A percentile compares a stretch with the other conserved stretches of the same genome.
Conservation (phyloP, 129 eudicot species). For the Rutidosis leptorrhynchoides region DNA sequence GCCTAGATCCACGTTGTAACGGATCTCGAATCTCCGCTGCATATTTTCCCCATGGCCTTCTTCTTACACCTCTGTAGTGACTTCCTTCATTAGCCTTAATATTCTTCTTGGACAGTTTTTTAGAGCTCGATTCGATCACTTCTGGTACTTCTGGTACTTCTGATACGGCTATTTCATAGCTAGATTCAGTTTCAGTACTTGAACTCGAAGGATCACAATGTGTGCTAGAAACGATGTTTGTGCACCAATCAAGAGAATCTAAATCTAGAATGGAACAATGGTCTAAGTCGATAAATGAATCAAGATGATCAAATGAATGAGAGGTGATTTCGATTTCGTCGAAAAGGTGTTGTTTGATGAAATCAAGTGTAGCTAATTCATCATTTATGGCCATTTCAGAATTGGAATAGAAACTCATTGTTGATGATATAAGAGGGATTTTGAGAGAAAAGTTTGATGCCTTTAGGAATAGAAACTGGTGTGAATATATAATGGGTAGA, state of each 20-base stretch:
- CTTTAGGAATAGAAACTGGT: background rate
- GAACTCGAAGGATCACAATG: slow-evolving; percentile 26
- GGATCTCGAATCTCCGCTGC: slow-evolving; percentile 88
- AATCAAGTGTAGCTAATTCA: slow-evolving; percentile 40
- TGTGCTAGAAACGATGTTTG: slow-evolving; percentile 11
- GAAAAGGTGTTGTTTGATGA: slow-evolving; percentile 42
- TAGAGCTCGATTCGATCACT: slow-evolving; percentile 14
- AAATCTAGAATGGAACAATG: slow-evolving; percentile 24
- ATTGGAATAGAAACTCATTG: background rate
- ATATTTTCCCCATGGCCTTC: slow-evolving; percentile 78
- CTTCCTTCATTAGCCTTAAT: slow-evolving; percentile 21
- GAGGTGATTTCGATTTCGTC: slow-evolving; percentile 29
- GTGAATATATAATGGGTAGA: background rate
- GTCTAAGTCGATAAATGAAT: slow-evolving; percentile 6
- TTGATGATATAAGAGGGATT: background rate
- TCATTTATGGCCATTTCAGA: slow-evolving; percentile 19
- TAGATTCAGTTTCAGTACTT: no score
- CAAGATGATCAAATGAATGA: slow-evolving; percentile 2
- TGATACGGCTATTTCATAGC: no score
- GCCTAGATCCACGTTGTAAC: slow-evolving; percentile 52
- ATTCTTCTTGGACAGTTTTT: slow-evolving; percentile 35
- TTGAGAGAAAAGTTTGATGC: background rate
- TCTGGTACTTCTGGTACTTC: slow-evolving; percentile 1
- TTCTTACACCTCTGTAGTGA: slow-evolving; percentile 67
- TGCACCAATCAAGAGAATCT: background rate